Conservation (phyloP, 225 moss, liverwort and hornwort genomes). For the Anthoceros angustus region DNA sequence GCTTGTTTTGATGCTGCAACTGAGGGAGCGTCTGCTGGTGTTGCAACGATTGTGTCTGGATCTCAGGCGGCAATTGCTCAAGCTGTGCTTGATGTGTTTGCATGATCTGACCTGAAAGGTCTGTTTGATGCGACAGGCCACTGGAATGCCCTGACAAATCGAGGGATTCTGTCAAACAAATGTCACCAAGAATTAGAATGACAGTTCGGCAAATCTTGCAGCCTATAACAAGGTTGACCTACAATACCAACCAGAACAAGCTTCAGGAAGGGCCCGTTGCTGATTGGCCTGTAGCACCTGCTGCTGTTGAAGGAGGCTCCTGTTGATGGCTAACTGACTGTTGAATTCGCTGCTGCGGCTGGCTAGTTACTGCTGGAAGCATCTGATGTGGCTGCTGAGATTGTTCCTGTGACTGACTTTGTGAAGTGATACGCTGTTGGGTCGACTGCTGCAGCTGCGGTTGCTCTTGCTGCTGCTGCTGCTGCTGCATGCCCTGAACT, state of each 20-base stretch:
- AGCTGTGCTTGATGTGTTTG: constrained; percentile 31
- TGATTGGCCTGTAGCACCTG: constrained; percentile 14
- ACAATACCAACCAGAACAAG: background rate
- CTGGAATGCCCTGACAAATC: background rate
- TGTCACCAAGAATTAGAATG: background rate
- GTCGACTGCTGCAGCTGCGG: constrained; percentile 11
- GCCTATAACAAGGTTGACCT: background rate
- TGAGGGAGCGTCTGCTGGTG: constrained; percentile 18
- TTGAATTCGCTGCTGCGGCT: constrained; percentile 32
- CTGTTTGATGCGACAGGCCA: constrained; percentile 39
- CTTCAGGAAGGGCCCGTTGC: constrained; percentile 12
- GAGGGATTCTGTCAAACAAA: background rate
- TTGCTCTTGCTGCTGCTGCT: constrained; percentile 37
- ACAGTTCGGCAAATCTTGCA: background rate
- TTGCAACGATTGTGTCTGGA: constrained; percentile 23
- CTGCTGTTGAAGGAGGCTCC: constrained; percentile 6
- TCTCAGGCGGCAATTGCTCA: constrained; percentile 23
- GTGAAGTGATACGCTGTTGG: constrained; percentile 30
- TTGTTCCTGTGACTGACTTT: constrained; percentile 44
- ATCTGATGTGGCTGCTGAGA: constrained; percentile 40
- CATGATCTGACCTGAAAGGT: constrained; percentile 11
- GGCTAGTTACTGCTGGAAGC: constrained; percentile 35
- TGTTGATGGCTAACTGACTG: constrained; percentile 41
- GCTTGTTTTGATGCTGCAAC: constrained; percentile 9
- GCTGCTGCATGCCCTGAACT: constrained; percentile 32